A percentile compares a stretch with the other conserved stretches of the same genome.
Conservation (phyloP, 306 rosid species). For the Medicago truncatula region MtrunA17r5.0-ANR NC_053044.1:35753001-35753500, state of each 20-base stretch:
- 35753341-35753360: constrained; percentile 52
- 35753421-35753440: not conserved
- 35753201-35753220: too few relatives aligned
- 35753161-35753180: too few relatives aligned
- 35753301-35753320: not conserved
- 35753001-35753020: not conserved
- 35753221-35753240: not conserved
- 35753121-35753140: not conserved
- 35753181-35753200: too few relatives aligned
- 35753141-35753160: too few relatives aligned
- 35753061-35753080: not conserved
- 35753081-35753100: not conserved
- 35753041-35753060: constrained; percentile 10
- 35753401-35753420: constrained; percentile 25
- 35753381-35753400: not conserved
- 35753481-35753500: constrained; percentile 32
- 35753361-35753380: constrained; percentile 14
- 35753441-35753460: not conserved
- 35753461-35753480: constrained; percentile 47
- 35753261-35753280: not conserved
- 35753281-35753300: not conserved
- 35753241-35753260: too few relatives aligned
- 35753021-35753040: not conserved
- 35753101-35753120: not conserved
- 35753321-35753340: constrained; percentile 48